A percentile compares a stretch with the other conserved stretches of the same genome.
phyloP scores from a whole-genome alignment of 2,329 filamentous ascomycete species.

The Eurotiales sp. region DNA sequence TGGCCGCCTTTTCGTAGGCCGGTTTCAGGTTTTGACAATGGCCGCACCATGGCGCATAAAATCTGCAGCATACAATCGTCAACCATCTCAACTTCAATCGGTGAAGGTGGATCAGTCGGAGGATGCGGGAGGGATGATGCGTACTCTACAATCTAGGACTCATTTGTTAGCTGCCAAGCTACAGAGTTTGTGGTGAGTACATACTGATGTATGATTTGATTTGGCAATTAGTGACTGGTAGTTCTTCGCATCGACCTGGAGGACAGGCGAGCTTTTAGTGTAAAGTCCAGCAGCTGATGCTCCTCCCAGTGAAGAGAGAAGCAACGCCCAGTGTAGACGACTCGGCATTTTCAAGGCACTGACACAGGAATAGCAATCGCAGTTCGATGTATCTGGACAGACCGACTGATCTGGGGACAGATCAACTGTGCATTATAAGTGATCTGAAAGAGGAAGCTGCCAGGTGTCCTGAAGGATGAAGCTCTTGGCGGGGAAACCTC shows the following conservation, averaged over 20 bases:
- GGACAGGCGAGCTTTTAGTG: constrained; percentile 77
- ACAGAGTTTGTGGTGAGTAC: constrained; percentile 25
- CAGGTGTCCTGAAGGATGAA: constrained; percentile 37
- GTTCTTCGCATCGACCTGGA: constrained; percentile 73
- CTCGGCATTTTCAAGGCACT: constrained; percentile 29
- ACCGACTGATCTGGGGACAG: background rate
- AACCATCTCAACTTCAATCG: constrained; percentile 13
- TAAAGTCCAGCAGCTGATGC: constrained; percentile 72
- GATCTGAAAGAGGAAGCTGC: constrained; percentile 9
- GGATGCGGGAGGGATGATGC: constrained; percentile 20
- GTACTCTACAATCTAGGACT: constrained; percentile 51
- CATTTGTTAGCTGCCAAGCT: constrained; percentile 18
- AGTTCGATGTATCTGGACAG: background rate
- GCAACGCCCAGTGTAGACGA: constrained; percentile 48
- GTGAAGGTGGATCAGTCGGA: constrained; percentile 11
- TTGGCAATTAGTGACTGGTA: constrained; percentile 80
- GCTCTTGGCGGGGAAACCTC: constrained; percentile 13
- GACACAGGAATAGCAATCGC: constrained; percentile 6
- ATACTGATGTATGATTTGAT: constrained; percentile 87
- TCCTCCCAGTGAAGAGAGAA: constrained; percentile 61
- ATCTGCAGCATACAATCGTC: constrained; percentile 57
- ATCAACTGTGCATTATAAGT: background rate
- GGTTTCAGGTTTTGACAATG: constrained; percentile 96
- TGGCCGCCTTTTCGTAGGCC: constrained; percentile 90
- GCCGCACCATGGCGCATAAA: constrained; percentile 97